Evolutionary conservation across 352 stramenopile genomes (phyloP).

Genomic region (Pythium myriotylum): DNA sequence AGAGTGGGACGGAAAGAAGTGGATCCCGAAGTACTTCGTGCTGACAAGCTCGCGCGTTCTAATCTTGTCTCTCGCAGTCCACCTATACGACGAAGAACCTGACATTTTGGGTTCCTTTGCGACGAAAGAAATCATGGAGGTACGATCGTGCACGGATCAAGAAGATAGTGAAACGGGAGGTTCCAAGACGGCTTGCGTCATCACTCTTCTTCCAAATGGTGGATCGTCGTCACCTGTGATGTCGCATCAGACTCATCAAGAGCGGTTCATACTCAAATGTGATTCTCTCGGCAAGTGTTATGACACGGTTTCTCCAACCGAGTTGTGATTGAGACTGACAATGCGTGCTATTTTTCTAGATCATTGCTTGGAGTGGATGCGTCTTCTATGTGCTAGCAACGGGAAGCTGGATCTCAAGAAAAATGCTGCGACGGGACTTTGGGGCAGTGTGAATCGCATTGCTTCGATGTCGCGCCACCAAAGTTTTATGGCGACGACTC

Average conservation of each 20-base stretch:
- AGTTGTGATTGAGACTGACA: neutral
- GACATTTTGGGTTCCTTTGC: conserved; percentile 83
- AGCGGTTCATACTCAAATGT: conserved; percentile 77
- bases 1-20: conserved; percentile 85
- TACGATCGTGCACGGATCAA: conserved; percentile 76
- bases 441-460: conserved; percentile 87
- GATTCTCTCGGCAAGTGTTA: conserved; percentile 67
- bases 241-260: conserved; percentile 27
- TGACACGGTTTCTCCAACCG: neutral
- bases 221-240: neutral
- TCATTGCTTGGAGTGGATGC: conserved; percentile 89
- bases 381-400: conserved; percentile 80
- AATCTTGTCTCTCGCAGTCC: conserved; percentile 77
- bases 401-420: conserved; percentile 89
- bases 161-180: conserved; percentile 65
- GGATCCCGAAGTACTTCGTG: conserved; percentile 90
- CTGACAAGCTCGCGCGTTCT: conserved; percentile 81
- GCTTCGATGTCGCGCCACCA: conserved; percentile 83
- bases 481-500: conserved; percentile 75
- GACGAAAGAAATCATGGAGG: conserved; percentile 79
- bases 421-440: conserved; percentile 82
- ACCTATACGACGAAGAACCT: conserved; percentile 88
- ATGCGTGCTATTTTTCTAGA: too few species aligned
- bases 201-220: conserved; percentile 29
- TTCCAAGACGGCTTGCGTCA: conserved; percentile 59